These are phyloP conservation scores for Candida sojae DNA, from an alignment of 1,139 yeast genomes.

Conservation along the genomic window DNA sequence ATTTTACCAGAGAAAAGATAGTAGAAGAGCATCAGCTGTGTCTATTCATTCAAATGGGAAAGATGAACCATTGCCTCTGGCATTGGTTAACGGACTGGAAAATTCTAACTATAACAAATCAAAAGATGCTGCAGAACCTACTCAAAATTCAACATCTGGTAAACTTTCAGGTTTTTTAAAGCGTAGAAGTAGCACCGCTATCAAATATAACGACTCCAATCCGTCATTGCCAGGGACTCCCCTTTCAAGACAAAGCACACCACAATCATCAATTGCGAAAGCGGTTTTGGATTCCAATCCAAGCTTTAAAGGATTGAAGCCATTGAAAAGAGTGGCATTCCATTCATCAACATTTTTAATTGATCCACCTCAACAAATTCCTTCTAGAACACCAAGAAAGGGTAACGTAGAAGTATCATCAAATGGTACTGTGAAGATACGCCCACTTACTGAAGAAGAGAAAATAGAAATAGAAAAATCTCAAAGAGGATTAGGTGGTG, in stretches of 20 bases:
- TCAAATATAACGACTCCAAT: constrained; percentile 13
- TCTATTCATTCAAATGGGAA: constrained; percentile 6
- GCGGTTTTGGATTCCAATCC: constrained; percentile 18
- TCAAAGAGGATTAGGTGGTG: constrained; percentile 59
- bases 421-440: constrained; percentile 61
- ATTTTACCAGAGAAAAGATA: constrained; percentile 45
- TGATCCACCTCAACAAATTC: constrained; percentile 74
- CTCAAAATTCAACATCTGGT: constrained; percentile 11
- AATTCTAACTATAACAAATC: constrained; percentile 13
- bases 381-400: constrained; percentile 62
- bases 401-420: constrained; percentile 69
- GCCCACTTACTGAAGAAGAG: constrained; percentile 65
- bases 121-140: neutral
- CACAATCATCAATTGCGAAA: constrained; percentile 10
- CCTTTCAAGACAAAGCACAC: neutral
- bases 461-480: constrained; percentile 45
- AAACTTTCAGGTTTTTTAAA: constrained; percentile 28
- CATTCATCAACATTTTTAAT: constrained; percentile 71
- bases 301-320: constrained; percentile 30
- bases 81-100: constrained; percentile 29
- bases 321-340: constrained; percentile 70
- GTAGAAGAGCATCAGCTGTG: constrained; percentile 19
- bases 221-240: constrained; percentile 6
- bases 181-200: constrained; percentile 22
- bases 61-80: constrained; percentile 42